Conservation (phyloP, 768 basidiomycete species). For the Boletus vermiculosoides region DNA sequence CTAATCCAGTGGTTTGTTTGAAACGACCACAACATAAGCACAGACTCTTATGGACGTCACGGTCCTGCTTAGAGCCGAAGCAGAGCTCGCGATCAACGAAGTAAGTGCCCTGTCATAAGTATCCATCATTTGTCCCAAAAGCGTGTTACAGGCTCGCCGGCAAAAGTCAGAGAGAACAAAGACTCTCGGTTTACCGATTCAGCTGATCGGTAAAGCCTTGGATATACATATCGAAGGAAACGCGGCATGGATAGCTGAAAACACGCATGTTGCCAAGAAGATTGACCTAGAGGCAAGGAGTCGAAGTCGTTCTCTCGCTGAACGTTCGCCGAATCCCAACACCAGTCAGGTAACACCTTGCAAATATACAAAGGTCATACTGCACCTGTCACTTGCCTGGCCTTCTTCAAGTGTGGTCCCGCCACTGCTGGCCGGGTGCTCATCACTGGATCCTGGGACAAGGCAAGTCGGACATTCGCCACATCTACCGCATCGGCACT, state of each 20-base stretch:
- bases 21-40: conserved; percentile 1
- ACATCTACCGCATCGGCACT: not conserved
- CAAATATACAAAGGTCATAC: conserved; percentile 80
- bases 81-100: conserved; percentile 33
- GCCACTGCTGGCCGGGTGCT: conserved; percentile 50
- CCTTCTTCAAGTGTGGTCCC: conserved; percentile 51
- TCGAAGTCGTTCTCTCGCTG: conserved; percentile 4
- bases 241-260: conserved; percentile 86
- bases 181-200: conserved; percentile 74
- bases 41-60: conserved; percentile 24
- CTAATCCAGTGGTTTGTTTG: not conserved
- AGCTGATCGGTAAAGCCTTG: conserved; percentile 72
- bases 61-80: conserved; percentile 30
- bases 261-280: conserved; percentile 69
- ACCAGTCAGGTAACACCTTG: conserved; percentile 75
- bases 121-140: not conserved
- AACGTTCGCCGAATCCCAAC: conserved; percentile 11
- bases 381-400: conserved; percentile 84
- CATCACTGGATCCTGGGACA: conserved; percentile 95
- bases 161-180: conserved; percentile 71
- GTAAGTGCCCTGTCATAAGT: conserved; percentile 7
- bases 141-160: conserved; percentile 54
- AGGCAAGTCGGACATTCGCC: conserved; percentile 39
- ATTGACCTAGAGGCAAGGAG: conserved; percentile 69
- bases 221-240: conserved; percentile 62